phyloP scores from a whole-genome alignment of 148 eudicot genomes.

The Gaultheria prostrata region DNA sequence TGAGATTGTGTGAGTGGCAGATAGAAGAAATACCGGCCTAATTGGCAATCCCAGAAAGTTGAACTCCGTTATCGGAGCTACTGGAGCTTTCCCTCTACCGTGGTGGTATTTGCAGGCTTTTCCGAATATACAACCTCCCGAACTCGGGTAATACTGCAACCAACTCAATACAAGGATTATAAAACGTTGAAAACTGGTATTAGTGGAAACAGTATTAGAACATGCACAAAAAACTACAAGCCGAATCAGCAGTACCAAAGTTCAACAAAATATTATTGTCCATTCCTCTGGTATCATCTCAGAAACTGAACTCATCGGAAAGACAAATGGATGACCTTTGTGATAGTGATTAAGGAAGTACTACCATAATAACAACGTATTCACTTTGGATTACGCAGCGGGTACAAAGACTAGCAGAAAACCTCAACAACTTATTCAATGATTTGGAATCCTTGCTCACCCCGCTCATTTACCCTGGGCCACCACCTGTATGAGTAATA shows the following conservation, averaged over 20 bases:
- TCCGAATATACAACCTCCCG: constrained; percentile 75
- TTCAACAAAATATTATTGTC: not conserved
- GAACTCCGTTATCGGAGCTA: constrained; percentile 34
- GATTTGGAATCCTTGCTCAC: not conserved
- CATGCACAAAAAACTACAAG: not conserved
- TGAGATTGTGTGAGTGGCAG: not conserved
- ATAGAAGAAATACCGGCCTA: constrained; percentile 46
- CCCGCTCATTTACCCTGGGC: not conserved
- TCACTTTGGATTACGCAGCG: not conserved
- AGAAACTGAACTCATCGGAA: not conserved
- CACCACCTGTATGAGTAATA: not conserved
- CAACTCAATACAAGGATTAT: constrained; percentile 13
- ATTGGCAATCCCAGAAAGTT: constrained; percentile 82
- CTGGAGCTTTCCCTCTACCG: constrained; percentile 33
- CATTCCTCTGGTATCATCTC: not conserved
- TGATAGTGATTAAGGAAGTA: constrained; percentile 9
- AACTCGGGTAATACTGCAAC: constrained; percentile 65
- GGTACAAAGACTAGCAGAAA: not conserved
- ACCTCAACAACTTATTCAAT: not conserved
- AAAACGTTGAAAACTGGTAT: not conserved
- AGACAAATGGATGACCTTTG: not conserved
- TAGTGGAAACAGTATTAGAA: not conserved
- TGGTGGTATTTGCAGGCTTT: constrained; percentile 69
- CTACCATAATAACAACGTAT: not conserved
- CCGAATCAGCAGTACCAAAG: not conserved